These are phyloP conservation scores for Mitragyna speciosa DNA, from an alignment of 257 asterid genomes.

Conservation along the genomic window DNA sequence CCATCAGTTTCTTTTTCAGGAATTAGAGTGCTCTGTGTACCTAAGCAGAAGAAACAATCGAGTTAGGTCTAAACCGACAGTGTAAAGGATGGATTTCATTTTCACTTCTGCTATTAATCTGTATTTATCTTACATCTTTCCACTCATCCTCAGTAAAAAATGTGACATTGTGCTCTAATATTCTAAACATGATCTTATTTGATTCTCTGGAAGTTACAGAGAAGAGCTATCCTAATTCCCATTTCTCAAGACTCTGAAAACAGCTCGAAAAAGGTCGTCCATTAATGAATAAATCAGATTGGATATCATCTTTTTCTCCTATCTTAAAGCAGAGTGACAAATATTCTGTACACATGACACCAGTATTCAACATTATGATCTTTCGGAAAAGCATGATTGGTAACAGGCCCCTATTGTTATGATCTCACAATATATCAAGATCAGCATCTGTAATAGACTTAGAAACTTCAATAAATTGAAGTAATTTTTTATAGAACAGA, in stretches of 20 bases:
- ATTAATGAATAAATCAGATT: conserved; percentile 2
- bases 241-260: not conserved
- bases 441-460: not conserved
- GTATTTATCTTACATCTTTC: not conserved
- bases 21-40: not conserved
- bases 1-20: not conserved
- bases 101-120: not conserved
- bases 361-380: no score
- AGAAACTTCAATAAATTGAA: not conserved
- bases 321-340: not conserved
- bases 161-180: not conserved
- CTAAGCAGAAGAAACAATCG: conserved; percentile 1
- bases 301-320: not conserved
- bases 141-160: not conserved
- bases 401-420: no score
- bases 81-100: not conserved
- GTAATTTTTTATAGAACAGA: not conserved
- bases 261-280: not conserved
- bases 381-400: no score
- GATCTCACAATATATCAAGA: not conserved
- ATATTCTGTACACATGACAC: no score
- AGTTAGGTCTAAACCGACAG: not conserved
- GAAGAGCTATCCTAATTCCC: not conserved
- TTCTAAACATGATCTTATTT: not conserved
- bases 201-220: no score